Evolutionary conservation across 2,329 filamentous ascomycete species (phyloP).

Genomic region (Pyrenophora tritici-repentis): DNA sequence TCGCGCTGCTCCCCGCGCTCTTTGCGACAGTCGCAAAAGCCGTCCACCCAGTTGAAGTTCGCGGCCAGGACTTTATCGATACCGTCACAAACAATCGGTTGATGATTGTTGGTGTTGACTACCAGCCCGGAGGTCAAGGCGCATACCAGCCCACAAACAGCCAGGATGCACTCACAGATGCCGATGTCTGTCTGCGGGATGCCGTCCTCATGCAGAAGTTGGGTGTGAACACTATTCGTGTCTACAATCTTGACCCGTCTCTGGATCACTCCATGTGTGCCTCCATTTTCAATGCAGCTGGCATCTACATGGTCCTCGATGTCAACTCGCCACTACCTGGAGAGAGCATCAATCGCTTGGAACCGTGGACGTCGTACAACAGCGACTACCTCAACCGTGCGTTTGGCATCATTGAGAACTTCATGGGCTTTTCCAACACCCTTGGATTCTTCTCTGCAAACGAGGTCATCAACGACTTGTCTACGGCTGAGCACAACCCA

Average conservation of each 20-base stretch:
- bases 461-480: slow-evolving; percentile 68
- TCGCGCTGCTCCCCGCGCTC: slow-evolving; percentile 35
- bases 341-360: slow-evolving; percentile 61
- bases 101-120: slow-evolving; percentile 64
- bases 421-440: slow-evolving; percentile 69
- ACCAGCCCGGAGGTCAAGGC: slow-evolving; percentile 66
- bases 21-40: slow-evolving; percentile 55
- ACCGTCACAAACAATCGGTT: slow-evolving; percentile 62
- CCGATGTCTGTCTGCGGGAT: slow-evolving; percentile 64
- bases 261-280: slow-evolving; percentile 66
- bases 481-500: slow-evolving; percentile 57
- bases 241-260: slow-evolving; percentile 66
- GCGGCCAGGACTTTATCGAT: slow-evolving; percentile 66
- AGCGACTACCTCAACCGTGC: slow-evolving; percentile 61
- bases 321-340: slow-evolving; percentile 65
- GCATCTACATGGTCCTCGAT: slow-evolving; percentile 69
- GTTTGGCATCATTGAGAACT: slow-evolving; percentile 68
- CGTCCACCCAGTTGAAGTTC: slow-evolving; percentile 61
- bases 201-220: slow-evolving; percentile 66
- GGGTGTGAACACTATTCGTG: slow-evolving; percentile 67
- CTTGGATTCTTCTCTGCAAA: slow-evolving; percentile 71
- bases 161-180: slow-evolving; percentile 62
- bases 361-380: slow-evolving; percentile 62
- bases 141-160: slow-evolving; percentile 58
- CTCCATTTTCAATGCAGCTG: slow-evolving; percentile 68